Evolutionary conservation across 139 green algal species (phyloP).

Genomic region (Micractinium sp.): DNA sequence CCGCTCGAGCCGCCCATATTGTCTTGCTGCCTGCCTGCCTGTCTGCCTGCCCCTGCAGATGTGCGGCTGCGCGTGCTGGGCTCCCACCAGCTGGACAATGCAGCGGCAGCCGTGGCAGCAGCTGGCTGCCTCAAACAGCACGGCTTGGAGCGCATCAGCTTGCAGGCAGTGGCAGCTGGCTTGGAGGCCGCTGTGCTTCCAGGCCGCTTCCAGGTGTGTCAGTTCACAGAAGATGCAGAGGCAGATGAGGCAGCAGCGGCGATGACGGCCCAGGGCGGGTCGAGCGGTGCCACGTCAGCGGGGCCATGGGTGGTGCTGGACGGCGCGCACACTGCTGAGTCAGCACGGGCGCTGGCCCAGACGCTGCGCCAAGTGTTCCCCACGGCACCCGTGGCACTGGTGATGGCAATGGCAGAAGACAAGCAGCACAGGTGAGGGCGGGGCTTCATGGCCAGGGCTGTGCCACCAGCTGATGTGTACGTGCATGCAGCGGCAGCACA

Average conservation of each 20-base stretch:
- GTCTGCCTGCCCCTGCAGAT: not conserved
- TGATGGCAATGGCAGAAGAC: conserved; percentile 85
- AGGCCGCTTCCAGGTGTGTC: conserved; percentile 76
- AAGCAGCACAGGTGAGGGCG: conserved; percentile 75
- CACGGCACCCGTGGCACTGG: conserved; percentile 59
- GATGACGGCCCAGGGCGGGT: not conserved
- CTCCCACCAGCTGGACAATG: conserved; percentile 74
- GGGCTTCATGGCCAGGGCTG: too few relatives aligned
- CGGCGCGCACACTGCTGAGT: conserved; percentile 79
- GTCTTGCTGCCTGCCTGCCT: not conserved
- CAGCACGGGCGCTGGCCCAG: conserved; percentile 61
- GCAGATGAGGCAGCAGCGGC: not conserved
- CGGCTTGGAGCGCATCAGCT: conserved; percentile 38
- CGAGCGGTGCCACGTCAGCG: not conserved
- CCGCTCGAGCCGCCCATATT: too few relatives aligned
- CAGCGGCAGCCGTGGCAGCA: conserved; percentile 65
- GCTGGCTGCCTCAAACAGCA: conserved; percentile 34
- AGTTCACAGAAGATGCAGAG: conserved; percentile 11
- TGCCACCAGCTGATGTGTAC: not conserved
- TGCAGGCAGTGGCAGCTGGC: conserved; percentile 11
- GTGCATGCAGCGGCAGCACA: not conserved
- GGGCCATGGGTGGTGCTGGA: conserved; percentile 73
- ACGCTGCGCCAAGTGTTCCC: conserved; percentile 64
- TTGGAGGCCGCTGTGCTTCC: conserved; percentile 52
- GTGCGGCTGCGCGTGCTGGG: conserved; percentile 66